Evolutionary conservation across 495 filamentous ascomycete species (phyloP), one percentile per base, ranked within the genome.

Genomic region (Daldinia grandis): DNA sequence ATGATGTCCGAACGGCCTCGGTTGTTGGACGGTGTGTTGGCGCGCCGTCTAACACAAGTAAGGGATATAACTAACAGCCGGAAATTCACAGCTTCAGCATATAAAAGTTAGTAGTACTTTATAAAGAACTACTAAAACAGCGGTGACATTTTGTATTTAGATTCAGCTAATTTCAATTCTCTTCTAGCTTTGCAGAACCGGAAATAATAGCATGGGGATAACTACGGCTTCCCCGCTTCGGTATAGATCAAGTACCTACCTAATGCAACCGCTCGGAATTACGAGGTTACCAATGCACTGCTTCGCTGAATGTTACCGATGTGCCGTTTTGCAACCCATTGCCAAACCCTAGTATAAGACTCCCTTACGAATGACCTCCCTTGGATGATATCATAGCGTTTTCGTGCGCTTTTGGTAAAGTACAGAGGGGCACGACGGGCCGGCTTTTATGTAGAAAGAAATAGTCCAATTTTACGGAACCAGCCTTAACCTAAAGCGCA

Each of bases 361-460:
- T 7, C 19, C 42, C 24, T 2, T 28, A 28, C 49, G 25, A 47
- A 47, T 47, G 19, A 21, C 47, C 35, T 25, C 12, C 33, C 27
- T 28, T 21, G 15, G 58, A 51, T 58, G 31, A 62, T 50, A 58
- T 63, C 54, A 69, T 69, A 44, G 17, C 60, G 35, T 31, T 59
- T 51, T 59, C 53, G 42, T 10, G 27, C n/a, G 19, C 7, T 54
- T 53, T 47, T 47, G 12, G 31, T 19, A 9, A 44, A 42, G 5
- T 58, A 56, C 44, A 55, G 67, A 55, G 44, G 61, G 12, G 37
- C 17, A 64, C 35, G 49, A 17, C 40, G 50, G 44, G 33, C 53
- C 38, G 12, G 44, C 14, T 9, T 4, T 24, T 24, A n/a, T n/a
- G n/a, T n/a, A 47, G 42, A 19, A 47, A 9, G 19, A 24, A 47